These are phyloP conservation scores for Jacaranda copaia DNA, from an alignment of 257 asterid species.

Conservation along the genomic window DNA sequence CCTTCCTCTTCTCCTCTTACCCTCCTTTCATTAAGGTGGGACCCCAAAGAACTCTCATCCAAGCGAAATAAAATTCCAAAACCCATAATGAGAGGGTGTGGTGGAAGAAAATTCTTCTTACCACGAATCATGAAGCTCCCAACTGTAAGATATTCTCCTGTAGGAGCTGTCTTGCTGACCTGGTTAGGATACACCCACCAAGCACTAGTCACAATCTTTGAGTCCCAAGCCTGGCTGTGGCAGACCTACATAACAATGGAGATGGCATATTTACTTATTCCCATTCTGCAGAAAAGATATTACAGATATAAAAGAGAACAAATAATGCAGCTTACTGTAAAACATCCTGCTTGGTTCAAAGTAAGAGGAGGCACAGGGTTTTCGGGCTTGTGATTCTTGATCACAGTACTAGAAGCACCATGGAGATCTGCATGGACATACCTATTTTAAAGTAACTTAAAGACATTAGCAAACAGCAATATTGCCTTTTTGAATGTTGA, in stretches of 20 bases:
- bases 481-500: not conserved
- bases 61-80: constrained; percentile 93
- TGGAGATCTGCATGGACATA: constrained; percentile 98
- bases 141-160: constrained; percentile 96
- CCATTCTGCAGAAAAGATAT: constrained; percentile 21
- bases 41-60: constrained; percentile 97
- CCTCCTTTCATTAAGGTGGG: constrained; percentile 98
- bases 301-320: not conserved
- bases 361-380: constrained; percentile 93
- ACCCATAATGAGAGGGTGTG: constrained; percentile 96
- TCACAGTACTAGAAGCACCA: constrained; percentile 98
- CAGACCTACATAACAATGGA: constrained; percentile 71
- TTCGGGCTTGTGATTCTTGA: constrained; percentile 95
- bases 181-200: constrained; percentile 99
- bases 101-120: constrained; percentile 96
- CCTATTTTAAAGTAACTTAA: constrained; percentile 51
- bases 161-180: constrained; percentile 98
- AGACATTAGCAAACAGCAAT: constrained; percentile 37
- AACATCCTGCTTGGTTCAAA: constrained; percentile 96
- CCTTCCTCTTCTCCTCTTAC: constrained; percentile 97
- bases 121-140: constrained; percentile 99
- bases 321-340: constrained; percentile 66
- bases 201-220: constrained; percentile 98
- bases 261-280: constrained; percentile 12
- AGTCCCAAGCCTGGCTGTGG: constrained; percentile 99